Evolutionary conservation across 805 yeast species (phyloP).

Genomic region (Cyberlindnera galapagoensis): DNA sequence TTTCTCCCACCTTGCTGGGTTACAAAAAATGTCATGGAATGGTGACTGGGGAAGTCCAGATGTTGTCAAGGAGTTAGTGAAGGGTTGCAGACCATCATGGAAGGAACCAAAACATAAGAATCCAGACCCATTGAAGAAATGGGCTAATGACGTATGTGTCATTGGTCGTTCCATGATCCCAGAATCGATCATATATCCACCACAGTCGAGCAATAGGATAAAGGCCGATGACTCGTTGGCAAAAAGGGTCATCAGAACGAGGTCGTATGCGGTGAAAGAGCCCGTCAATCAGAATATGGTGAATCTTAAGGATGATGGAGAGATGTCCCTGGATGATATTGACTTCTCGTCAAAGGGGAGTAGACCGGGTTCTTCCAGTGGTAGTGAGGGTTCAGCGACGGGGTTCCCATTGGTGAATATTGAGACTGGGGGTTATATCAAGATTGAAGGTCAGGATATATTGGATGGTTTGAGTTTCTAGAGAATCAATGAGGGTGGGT

Average conservation of each 20-base stretch:
- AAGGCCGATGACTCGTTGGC: too few species aligned
- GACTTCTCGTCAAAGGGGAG: background rate
- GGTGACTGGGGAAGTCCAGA: constrained; percentile 56
- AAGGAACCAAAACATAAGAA: constrained; percentile 45
- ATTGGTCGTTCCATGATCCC: constrained; percentile 61
- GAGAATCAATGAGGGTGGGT: too few species aligned
- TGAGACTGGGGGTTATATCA: too few species aligned
- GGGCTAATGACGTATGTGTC: constrained; percentile 61
- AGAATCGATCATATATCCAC: constrained; percentile 19
- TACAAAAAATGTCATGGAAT: constrained; percentile 54
- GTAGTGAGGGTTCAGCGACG: too few species aligned
- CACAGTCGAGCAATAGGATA: constrained; percentile 1
- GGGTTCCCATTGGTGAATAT: too few species aligned
- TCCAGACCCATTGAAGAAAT: constrained; percentile 42
- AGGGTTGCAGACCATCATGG: constrained; percentile 69
- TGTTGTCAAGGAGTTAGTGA: constrained; percentile 56
- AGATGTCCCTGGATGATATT: constrained; percentile 14
- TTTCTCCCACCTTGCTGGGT: constrained; percentile 70
- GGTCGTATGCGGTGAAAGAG: too few species aligned
- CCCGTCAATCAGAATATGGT: constrained; percentile 19
- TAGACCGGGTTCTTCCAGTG: too few species aligned
- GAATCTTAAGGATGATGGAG: constrained; percentile 10
- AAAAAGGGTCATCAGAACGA: too few species aligned
- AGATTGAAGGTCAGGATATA: constrained; percentile 9
- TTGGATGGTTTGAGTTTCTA: constrained; percentile 4